Base-by-base conservation (phyloP, 1,284 basidiomycete species). In the Veloboletus limbatus region DNA sequence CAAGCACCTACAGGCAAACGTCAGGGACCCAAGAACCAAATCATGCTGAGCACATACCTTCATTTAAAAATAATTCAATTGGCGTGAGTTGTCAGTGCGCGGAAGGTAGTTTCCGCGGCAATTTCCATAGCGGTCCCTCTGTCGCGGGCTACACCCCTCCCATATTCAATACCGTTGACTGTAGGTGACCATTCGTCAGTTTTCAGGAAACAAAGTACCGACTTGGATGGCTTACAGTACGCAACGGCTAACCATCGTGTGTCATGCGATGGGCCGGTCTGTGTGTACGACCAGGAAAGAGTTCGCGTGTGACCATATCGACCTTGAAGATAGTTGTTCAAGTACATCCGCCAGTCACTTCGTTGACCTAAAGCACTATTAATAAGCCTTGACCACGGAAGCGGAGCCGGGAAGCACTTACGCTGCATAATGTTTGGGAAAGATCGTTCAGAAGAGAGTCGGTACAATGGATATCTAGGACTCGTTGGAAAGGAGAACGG, bases 61-160 rank as follows among this genome's bases (percentile, higher is more conserved):
- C 37, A 34, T 10, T 22, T 28, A 34, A 37, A n/a, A 28, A 28
- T 41, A 33, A 37, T 20, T 60, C 33, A 61, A 34, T 43, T 59
- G 13, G 41, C 22, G 27, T 60, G 43, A 18, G 58, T 34, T 14
- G 57, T 45, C 37, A 61, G 21, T 11, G 59, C 59, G 17, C 52
- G 54, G 42, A 55, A 64, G 10, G 59, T 58, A 17, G 43, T 40
- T 48, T 66, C 61, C 14, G 60, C 63, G 33, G 60, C 60, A 7
- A 45, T 28, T 43, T 67, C 65, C 65, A 66, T 67, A n/a, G 60
- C 60, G 18, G 47, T 50, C 24, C 63, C 60, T 22, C 62, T 63
- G 34, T 66, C 59, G 17, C 63, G 51, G 27, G 59, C 60, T 7
- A 51, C 28, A 2, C 60, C 60, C n/a, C 48, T 49, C n/a, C 60